phyloP scores from a whole-genome alignment of 805 yeast genomes.

The Candida argentea region DNA sequence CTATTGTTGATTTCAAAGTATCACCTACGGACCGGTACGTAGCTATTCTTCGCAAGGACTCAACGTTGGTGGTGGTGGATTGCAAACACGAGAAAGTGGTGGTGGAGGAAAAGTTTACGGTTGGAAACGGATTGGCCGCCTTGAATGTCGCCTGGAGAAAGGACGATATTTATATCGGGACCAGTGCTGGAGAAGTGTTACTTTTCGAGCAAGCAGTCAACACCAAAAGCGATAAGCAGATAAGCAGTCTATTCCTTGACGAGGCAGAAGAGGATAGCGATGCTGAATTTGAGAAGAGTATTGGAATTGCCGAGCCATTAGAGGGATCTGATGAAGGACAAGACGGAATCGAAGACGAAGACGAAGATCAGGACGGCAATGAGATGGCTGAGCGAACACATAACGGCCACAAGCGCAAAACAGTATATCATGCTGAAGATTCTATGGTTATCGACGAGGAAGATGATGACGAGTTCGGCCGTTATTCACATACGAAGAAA shows the following conservation, averaged over 20 bases:
- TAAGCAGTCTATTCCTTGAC: constrained; percentile 6
- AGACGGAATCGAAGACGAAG: too few relatives aligned
- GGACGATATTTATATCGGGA: constrained; percentile 28
- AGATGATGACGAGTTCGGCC: constrained; percentile 12
- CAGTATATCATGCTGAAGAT: constrained; percentile 24
- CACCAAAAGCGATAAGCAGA: background rate
- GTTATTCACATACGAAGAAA: too few relatives aligned
- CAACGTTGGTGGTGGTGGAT: constrained; percentile 49
- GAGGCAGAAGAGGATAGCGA: constrained; percentile 7
- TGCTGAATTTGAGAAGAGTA: constrained; percentile 18
- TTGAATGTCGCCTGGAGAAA: constrained; percentile 19
- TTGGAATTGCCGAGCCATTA: constrained; percentile 9
- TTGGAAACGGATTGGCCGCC: constrained; percentile 15
- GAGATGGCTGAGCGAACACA: constrained; percentile 13
- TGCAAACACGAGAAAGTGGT: constrained; percentile 22
- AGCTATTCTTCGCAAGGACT: constrained; percentile 49
- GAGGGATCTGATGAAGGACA: background rate
- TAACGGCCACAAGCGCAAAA: too few relatives aligned
- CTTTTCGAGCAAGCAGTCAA: constrained; percentile 10
- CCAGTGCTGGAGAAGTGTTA: constrained; percentile 31
- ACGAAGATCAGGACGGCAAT: constrained; percentile 18
- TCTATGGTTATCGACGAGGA: constrained; percentile 27
- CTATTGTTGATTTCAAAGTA: constrained; percentile 38
- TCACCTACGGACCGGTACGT: constrained; percentile 52
- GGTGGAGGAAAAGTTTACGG: constrained; percentile 6